These are phyloP conservation scores for Naganishia randhawae DNA, from an alignment of 768 basidiomycete genomes.

Conservation along the genomic window DNA sequence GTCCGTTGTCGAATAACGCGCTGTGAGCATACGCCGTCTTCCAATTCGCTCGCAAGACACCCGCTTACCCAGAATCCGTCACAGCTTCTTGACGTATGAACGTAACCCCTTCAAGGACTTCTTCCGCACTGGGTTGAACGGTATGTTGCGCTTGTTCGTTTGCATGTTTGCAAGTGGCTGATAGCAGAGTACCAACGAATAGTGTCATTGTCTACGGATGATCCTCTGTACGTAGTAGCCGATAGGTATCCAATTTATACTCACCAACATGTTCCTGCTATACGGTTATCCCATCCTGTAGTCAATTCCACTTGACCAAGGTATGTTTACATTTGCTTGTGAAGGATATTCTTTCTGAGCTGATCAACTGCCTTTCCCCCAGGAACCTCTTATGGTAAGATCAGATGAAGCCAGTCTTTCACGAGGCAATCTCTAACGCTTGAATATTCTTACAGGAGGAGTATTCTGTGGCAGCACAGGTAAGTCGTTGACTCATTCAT, in stretches of 20 bases:
- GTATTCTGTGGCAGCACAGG: constrained; percentile 96
- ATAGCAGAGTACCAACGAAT: not conserved
- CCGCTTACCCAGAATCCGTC: not conserved
- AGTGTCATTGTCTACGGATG: constrained; percentile 88
- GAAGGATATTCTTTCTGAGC: not conserved
- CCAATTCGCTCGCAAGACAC: not conserved
- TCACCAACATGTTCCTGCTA: constrained; percentile 52
- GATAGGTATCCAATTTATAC: not conserved
- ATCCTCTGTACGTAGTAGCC: constrained; percentile 44
- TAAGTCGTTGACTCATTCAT: constrained; percentile 49
- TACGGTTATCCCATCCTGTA: not conserved
- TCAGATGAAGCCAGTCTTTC: too few relatives aligned
- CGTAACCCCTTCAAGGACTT: constrained; percentile 95
- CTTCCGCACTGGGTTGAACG: constrained; percentile 92
- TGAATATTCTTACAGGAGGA: constrained; percentile 59
- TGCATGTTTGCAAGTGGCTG: not conserved
- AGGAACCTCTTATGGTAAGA: constrained; percentile 83
- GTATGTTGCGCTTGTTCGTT: not conserved
- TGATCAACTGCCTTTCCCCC: not conserved
- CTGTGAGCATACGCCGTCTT: constrained; percentile 54
- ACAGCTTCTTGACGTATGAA: constrained; percentile 65
- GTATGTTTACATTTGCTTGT: constrained; percentile 53
- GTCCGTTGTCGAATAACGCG: constrained; percentile 94
- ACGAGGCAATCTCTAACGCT: not conserved
- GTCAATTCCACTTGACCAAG: constrained; percentile 97